phyloP scores from a whole-genome alignment of 2,329 filamentous ascomycete genomes.

The Pestalotiopsis sp. region DNA sequence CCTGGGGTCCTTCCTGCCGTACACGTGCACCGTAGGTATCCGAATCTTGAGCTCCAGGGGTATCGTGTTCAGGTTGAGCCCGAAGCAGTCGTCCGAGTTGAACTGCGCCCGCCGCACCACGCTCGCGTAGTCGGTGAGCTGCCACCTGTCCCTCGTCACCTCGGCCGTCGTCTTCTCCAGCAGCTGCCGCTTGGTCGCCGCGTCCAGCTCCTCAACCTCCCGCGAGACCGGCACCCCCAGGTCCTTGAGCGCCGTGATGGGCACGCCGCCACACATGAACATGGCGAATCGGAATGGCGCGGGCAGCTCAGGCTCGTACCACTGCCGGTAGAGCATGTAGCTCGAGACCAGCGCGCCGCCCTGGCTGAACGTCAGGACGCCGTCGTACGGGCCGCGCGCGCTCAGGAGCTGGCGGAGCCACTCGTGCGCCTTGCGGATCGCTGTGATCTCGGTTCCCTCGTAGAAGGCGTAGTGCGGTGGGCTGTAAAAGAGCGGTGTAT shows the following conservation, averaged over 20 bases:
- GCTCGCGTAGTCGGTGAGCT: constrained; percentile 20
- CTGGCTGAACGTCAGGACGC: constrained; percentile 27
- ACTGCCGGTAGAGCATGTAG: constrained; percentile 42
- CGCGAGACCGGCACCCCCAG: constrained; percentile 36
- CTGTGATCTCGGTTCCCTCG: constrained; percentile 21
- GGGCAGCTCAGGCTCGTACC: constrained; percentile 30
- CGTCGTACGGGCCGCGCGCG: constrained; percentile 28
- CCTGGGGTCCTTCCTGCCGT: constrained; percentile 23
- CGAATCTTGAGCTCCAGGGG: constrained; percentile 31
- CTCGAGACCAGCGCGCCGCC: constrained; percentile 41
- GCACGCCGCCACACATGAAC: constrained; percentile 42
- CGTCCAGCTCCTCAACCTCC: constrained; percentile 29
- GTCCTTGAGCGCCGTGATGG: constrained; percentile 36
- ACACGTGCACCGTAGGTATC: constrained; percentile 33
- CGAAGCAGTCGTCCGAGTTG: constrained; percentile 34
- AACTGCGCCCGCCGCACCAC: constrained; percentile 26
- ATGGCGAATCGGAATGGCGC: constrained; percentile 41
- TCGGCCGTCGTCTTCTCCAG: constrained; percentile 16
- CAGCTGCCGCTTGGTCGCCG: constrained; percentile 23
- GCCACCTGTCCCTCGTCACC: constrained; percentile 17
- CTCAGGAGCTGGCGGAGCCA: constrained; percentile 38
- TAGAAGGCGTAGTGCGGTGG: constrained; percentile 20
- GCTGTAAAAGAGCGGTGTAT: constrained; percentile 17
- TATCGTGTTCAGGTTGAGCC: constrained; percentile 30
- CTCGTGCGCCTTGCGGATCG: constrained; percentile 36